Conservation (phyloP, 352 stramenopile species). For the Blastocystis sp. region DNA sequence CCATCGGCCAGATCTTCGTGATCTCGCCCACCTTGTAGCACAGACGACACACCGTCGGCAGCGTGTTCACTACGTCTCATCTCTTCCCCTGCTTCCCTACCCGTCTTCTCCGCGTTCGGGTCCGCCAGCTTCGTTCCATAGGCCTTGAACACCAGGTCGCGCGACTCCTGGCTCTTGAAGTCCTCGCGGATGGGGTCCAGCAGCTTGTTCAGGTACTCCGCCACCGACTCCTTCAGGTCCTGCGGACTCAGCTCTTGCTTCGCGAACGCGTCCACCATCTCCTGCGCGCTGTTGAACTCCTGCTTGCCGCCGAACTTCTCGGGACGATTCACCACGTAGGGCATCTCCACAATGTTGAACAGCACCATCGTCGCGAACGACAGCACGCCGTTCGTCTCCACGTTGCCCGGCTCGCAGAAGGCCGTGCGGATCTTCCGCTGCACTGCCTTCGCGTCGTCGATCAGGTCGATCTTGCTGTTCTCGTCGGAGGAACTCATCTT, state of each 20-base stretch:
- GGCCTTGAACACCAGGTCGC: conserved; percentile 21
- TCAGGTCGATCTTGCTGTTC: conserved; percentile 57
- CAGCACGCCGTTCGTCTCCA: conserved; percentile 50
- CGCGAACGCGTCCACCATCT: conserved; percentile 6
- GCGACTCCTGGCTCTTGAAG: not conserved
- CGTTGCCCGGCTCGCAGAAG: conserved; percentile 54
- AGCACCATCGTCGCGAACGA: conserved; percentile 45
- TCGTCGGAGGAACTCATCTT: conserved; percentile 54
- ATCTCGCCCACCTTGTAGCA: conserved; percentile 46
- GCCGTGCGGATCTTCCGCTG: conserved; percentile 34
- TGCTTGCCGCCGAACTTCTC: conserved; percentile 53
- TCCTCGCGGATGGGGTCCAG: conserved; percentile 45
- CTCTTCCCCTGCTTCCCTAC: not conserved
- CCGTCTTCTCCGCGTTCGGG: not conserved
- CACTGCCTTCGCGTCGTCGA: conserved; percentile 21
- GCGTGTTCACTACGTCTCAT: not conserved
- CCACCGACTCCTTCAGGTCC: conserved; percentile 43
- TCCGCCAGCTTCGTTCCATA: conserved; percentile 14
- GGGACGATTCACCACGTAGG: conserved; percentile 29
- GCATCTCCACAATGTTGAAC: conserved; percentile 51
- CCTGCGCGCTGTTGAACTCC: conserved; percentile 9
- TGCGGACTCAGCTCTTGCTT: conserved; percentile 26
- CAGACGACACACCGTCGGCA: conserved; percentile 25
- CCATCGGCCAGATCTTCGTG: conserved; percentile 39
- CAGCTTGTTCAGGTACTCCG: conserved; percentile 18